phyloP scores from a whole-genome alignment of 2,329 filamentous ascomycete species.

The Talaromyces sp. region DNA sequence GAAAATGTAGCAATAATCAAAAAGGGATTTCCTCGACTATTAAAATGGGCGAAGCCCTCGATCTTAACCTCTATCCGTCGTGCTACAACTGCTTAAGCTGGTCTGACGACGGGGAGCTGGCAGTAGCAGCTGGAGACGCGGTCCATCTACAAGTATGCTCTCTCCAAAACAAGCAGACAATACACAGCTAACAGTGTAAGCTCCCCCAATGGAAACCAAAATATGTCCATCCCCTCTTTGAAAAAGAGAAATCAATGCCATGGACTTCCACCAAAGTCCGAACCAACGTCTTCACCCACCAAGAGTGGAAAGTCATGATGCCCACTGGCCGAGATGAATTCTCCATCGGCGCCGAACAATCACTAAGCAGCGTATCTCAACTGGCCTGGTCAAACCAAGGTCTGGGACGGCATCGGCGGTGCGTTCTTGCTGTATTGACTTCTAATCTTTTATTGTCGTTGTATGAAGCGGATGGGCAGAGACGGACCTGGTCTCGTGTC shows the following conservation, averaged over 20 bases:
- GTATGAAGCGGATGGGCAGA: constrained; percentile 50
- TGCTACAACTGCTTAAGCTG: constrained; percentile 54
- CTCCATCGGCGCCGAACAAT: constrained; percentile 59
- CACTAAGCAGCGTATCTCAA: constrained; percentile 47
- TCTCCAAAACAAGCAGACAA: neutral
- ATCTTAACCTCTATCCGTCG: constrained; percentile 49
- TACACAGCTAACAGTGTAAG: neutral
- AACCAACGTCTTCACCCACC: constrained; percentile 50
- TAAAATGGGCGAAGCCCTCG: constrained; percentile 22
- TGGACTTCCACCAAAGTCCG: constrained; percentile 45
- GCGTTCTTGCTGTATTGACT: constrained; percentile 54
- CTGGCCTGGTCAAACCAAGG: constrained; percentile 58
- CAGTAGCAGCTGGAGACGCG: constrained; percentile 54
- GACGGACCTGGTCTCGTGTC: constrained; percentile 50
- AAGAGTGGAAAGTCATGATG: constrained; percentile 48
- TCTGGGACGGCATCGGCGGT: constrained; percentile 52
- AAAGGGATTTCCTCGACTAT: neutral
- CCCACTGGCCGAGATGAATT: constrained; percentile 48
- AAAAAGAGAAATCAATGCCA: constrained; percentile 23
- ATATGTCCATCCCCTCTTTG: constrained; percentile 16
- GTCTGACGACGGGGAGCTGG: constrained; percentile 58
- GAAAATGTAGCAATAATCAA: neutral
- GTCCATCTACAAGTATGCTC: constrained; percentile 50
- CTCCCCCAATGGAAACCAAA: constrained; percentile 17
- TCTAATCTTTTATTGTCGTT: constrained; percentile 56